These are phyloP conservation scores for Gloeostereum incarnatum DNA, from an alignment of 768 basidiomycete species.

Conservation along the genomic window DNA sequence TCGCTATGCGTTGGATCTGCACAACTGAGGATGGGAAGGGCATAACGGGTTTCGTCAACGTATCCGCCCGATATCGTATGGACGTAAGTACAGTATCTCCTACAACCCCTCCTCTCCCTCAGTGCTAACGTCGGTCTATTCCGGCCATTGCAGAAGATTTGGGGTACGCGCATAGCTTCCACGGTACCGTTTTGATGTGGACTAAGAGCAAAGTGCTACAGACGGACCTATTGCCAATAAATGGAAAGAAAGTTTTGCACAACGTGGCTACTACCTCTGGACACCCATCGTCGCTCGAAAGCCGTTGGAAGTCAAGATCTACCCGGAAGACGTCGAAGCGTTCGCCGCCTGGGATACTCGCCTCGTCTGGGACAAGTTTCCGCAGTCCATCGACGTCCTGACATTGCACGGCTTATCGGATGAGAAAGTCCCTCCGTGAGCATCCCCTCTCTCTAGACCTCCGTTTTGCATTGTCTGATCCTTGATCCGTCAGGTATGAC, in stretches of 20 bases:
- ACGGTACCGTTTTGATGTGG: neutral
- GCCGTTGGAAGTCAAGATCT: constrained; percentile 38
- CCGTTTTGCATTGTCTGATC: neutral
- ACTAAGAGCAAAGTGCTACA: constrained; percentile 6
- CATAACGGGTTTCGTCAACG: constrained; percentile 61
- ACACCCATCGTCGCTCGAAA: constrained; percentile 60
- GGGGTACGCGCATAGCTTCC: constrained; percentile 22
- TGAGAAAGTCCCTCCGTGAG: constrained; percentile 59
- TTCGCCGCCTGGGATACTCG: constrained; percentile 62
- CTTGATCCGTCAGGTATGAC: constrained; percentile 43
- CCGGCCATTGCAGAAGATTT: constrained; percentile 24
- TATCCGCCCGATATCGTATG: constrained; percentile 75
- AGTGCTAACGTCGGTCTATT: neutral
- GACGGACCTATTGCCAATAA: constrained; percentile 19
- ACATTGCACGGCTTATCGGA: constrained; percentile 74
- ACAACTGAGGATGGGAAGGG: constrained; percentile 46
- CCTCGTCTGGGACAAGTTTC: constrained; percentile 62
- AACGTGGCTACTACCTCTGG: constrained; percentile 55
- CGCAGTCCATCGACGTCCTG: constrained; percentile 52
- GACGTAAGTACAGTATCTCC: constrained; percentile 31
- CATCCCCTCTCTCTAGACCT: constrained; percentile 7
- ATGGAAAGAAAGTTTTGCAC: constrained; percentile 43
- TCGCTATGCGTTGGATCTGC: constrained; percentile 60
- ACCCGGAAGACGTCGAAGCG: constrained; percentile 47
- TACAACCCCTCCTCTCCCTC: neutral